Evolutionary conservation across 2,329 filamentous ascomycete species (phyloP).

Genomic region (Curvularia spicifera): DNA sequence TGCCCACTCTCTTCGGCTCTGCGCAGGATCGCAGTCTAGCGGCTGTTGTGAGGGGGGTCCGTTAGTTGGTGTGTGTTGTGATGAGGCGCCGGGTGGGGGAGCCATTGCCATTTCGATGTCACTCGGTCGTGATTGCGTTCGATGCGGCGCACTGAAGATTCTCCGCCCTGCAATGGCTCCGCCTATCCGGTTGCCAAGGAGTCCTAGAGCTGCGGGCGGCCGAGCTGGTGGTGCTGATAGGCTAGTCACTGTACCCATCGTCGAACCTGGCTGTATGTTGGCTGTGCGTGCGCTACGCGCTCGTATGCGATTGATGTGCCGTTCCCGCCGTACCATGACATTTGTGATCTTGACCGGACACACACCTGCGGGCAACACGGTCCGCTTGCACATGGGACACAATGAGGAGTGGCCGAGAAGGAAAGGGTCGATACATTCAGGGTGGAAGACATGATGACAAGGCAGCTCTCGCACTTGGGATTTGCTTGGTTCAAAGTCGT

Average conservation of each 20-base stretch:
- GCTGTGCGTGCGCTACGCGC: constrained; percentile 49
- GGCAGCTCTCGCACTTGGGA: constrained; percentile 83
- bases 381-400: constrained; percentile 89
- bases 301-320: constrained; percentile 68
- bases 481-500: constrained; percentile 72
- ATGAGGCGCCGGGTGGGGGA: neutral
- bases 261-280: constrained; percentile 11
- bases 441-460: constrained; percentile 92
- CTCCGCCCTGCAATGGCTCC: constrained; percentile 34
- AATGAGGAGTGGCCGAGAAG: constrained; percentile 79
- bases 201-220: constrained; percentile 27
- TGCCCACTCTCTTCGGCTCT: constrained; percentile 54
- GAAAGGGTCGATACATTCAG: constrained; percentile 88
- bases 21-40: constrained; percentile 24
- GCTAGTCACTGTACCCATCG: constrained; percentile 1
- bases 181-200: constrained; percentile 34
- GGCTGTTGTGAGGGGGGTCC: constrained; percentile 5
- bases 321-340: constrained; percentile 82
- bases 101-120: constrained; percentile 44
- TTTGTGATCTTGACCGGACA: constrained; percentile 67
- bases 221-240: constrained; percentile 8
- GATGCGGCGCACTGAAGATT: constrained; percentile 42
- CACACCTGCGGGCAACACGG: constrained; percentile 72
- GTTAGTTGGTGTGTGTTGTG: neutral
- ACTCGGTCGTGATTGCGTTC: constrained; percentile 23